Evolutionary conservation across 108 stramenopile genomes (phyloP), one percentile per base, ranked within the genome.

Genomic region (Conticribra guillardii): DNA sequence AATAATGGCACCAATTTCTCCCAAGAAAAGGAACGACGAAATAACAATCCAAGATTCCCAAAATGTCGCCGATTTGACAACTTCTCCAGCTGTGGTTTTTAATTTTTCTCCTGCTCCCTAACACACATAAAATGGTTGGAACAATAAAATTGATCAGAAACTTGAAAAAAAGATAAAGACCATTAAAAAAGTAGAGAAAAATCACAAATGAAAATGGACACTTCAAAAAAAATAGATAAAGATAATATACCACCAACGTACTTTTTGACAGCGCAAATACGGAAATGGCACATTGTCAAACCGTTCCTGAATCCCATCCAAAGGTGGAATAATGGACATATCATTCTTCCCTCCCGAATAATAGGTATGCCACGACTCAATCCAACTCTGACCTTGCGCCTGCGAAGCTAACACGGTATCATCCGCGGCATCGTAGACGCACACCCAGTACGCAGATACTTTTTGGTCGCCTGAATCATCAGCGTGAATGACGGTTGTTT

Each of bases 71-170:
- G 69, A 76, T 47, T 76, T 70, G 0, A 66, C 70, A 53, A 55
- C 63, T 3, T 66, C 50, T 11, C 59, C 74, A 7, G 75, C 54
- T 55, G 55, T 71, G 16, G 80, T 72, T 21, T 63, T 64, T 16
- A 81, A 60, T 17, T 58, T 22, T 51, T 80, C 79, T 8, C 79
- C 69, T 4, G 74, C 68, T 60, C 79, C 79, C 56, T n/a, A n/a
- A n/a, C n/a, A n/a, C n/a, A n/a, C n/a, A n/a, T n/a, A n/a, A n/a
- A n/a, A n/a, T n/a, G n/a, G n/a, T n/a, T n/a, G n/a, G n/a, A n/a
- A n/a, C n/a, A n/a, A n/a, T n/a, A n/a, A n/a, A n/a, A n/a, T n/a
- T n/a, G n/a, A n/a, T n/a, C n/a, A n/a, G n/a, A n/a, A n/a, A n/a
- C n/a, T n/a, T n/a, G n/a, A n/a, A n/a, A n/a, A n/a, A n/a, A n/a